Evolutionary conservation across 805 yeast genomes (phyloP).

Genomic region (Debaryomyces prosopidis): DNA sequence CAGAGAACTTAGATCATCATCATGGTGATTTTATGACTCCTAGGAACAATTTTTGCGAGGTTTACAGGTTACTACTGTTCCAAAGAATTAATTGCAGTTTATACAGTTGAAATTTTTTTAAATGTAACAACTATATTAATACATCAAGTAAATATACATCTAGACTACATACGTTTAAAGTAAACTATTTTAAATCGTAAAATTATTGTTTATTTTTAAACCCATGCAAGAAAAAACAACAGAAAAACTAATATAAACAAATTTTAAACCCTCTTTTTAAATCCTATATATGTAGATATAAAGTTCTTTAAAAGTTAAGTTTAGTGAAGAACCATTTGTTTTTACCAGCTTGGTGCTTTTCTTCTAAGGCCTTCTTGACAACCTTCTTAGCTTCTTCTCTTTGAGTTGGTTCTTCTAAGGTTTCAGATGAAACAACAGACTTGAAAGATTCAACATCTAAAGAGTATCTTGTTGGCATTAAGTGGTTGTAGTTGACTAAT

Average conservation of each 20-base stretch:
- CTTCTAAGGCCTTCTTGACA: constrained; percentile 98
- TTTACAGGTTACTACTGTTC: neutral
- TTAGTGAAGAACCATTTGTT: constrained; percentile 99
- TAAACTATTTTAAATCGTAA: constrained; percentile 11
- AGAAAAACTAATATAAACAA: constrained; percentile 21
- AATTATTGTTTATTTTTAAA: constrained; percentile 27
- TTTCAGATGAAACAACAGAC: constrained; percentile 85
- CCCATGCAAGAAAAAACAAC: constrained; percentile 25
- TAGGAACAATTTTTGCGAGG: neutral
- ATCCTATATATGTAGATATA: constrained; percentile 9
- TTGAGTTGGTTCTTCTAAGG: constrained; percentile 96
- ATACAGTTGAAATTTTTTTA: no score
- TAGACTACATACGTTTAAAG: constrained; percentile 12
- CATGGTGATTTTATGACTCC: no score
- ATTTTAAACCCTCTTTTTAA: constrained; percentile 16
- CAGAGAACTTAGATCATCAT: no score
- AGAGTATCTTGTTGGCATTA: constrained; percentile 99
- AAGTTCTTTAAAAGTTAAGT: constrained; percentile 71
- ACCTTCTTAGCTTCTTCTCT: constrained; percentile 99
- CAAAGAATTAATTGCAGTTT: no score
- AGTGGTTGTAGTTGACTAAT: constrained; percentile 99
- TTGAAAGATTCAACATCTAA: constrained; percentile 96
- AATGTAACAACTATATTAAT: constrained; percentile 3
- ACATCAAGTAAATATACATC: constrained; percentile 18
- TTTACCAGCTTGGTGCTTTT: constrained; percentile 99